Percentiles rank a stretch among this genome's conserved stretches.
These are phyloP conservation scores for Penicillium sclerotigenum DNA, from an alignment of 2,329 filamentous ascomycete genomes.

Conservation along the genomic window DNA sequence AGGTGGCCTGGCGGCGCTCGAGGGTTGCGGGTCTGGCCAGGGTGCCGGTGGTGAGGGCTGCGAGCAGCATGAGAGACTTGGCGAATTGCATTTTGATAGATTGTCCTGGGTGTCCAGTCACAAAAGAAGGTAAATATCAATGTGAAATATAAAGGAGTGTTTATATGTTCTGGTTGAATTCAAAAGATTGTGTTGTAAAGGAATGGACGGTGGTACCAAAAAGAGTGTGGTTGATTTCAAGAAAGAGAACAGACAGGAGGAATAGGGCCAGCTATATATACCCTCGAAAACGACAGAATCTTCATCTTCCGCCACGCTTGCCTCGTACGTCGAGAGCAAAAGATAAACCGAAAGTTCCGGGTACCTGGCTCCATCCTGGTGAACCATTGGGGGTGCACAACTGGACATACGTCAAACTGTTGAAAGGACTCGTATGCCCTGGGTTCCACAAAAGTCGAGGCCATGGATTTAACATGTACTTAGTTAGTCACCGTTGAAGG, in stretches of 20 bases:
- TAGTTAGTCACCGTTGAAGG: not conserved
- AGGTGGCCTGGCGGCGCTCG: constrained; percentile 15
- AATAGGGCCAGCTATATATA: constrained; percentile 2
- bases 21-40: constrained; percentile 21
- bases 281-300: not conserved
- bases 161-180: not conserved
- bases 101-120: not conserved
- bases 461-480: not conserved
- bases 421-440: not conserved
- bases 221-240: constrained; percentile 6
- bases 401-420: not conserved
- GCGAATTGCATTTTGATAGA: constrained; percentile 27
- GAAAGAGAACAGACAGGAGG: not conserved
- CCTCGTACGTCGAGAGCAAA: not conserved
- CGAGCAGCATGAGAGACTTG: constrained; percentile 32
- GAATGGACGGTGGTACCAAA: constrained; percentile 5
- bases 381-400: not conserved
- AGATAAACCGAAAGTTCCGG: not conserved
- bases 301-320: constrained; percentile 5
- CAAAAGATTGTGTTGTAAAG: constrained; percentile 1
- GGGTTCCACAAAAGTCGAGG: constrained; percentile 1
- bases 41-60: constrained; percentile 27
- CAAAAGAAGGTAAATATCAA: not conserved
- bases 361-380: constrained; percentile 3
- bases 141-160: constrained; percentile 4